These are phyloP conservation scores for Trypanosoma lewisi DNA, from an alignment of 208 protist species.

Conservation along the genomic window DNA sequence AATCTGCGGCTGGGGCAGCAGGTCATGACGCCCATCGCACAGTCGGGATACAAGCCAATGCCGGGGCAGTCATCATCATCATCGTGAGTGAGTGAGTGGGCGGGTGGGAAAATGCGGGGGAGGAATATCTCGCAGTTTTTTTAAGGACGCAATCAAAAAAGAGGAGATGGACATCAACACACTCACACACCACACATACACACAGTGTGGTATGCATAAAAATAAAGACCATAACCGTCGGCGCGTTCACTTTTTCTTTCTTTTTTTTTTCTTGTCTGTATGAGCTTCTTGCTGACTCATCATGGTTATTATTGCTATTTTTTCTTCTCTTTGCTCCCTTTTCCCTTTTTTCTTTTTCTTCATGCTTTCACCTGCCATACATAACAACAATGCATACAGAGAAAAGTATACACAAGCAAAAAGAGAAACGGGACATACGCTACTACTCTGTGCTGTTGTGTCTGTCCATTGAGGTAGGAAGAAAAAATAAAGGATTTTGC, in stretches of 20 bases:
- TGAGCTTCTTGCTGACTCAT: not conserved
- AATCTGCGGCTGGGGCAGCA: conserved; percentile 72
- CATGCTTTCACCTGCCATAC: not conserved
- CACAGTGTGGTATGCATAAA: not conserved
- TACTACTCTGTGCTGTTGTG: not conserved
- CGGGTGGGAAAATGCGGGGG: not conserved
- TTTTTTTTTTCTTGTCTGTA: not conserved
- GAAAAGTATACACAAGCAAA: conserved; percentile 2
- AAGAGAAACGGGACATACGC: not conserved
- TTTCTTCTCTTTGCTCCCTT: not conserved
- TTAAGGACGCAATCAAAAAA: not conserved
- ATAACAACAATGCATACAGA: not conserved
- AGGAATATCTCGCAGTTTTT: too few relatives aligned
- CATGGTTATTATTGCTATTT: not conserved
- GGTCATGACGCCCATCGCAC: conserved; percentile 71
- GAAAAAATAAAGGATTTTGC: not conserved
- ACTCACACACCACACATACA: not conserved
- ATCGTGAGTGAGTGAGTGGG: not conserved
- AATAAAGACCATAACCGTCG: not conserved
- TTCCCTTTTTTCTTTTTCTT: not conserved
- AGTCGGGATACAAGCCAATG: conserved; percentile 81
- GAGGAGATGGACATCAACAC: not conserved
- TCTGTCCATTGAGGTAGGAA: too few relatives aligned
- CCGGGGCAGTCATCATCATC: conserved; percentile 25
- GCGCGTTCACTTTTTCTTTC: not conserved